A percentile compares a stretch with the other conserved stretches of the same genome.
Evolutionary conservation across 345 rosid genomes (phyloP).

Genomic region (Eucalyptus cloeziana): DNA sequence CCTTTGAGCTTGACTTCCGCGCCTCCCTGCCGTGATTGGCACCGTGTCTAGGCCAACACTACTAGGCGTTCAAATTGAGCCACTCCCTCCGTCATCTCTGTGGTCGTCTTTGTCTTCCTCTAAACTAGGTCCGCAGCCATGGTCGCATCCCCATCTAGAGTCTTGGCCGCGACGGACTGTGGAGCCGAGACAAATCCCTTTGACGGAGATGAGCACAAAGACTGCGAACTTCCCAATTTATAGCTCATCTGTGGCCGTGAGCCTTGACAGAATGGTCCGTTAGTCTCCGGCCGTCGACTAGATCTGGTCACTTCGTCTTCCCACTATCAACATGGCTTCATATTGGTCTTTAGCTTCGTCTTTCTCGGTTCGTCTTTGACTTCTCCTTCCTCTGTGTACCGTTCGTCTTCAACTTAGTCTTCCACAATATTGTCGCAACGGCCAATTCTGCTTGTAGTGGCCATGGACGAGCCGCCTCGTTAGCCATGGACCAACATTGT

Average conservation of each 20-base stretch:
- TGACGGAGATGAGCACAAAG: background rate
- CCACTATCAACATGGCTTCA: background rate
- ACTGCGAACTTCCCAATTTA: background rate
- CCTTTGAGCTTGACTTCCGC: background rate
- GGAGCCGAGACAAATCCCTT: background rate
- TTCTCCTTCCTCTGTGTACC: background rate
- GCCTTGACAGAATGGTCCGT: background rate
- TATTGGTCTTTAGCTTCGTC: background rate
- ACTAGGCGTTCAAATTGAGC: background rate
- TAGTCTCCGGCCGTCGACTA: background rate
- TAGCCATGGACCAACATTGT: background rate
- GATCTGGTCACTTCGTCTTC: background rate
- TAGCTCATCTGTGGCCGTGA: background rate
- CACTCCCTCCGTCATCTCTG: background rate
- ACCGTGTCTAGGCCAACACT: background rate
- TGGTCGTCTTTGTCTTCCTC: background rate
- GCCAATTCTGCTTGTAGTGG: background rate
- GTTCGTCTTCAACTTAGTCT: background rate
- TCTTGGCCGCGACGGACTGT: no score
- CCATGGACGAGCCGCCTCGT: background rate
- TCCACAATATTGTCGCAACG: background rate
- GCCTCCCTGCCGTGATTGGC: background rate
- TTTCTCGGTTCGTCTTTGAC: background rate
- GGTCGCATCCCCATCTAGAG: background rate
- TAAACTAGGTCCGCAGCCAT: background rate